phyloP scores from a whole-genome alignment of 805 yeast species.

The Diddensiella transvaalensis region DNA sequence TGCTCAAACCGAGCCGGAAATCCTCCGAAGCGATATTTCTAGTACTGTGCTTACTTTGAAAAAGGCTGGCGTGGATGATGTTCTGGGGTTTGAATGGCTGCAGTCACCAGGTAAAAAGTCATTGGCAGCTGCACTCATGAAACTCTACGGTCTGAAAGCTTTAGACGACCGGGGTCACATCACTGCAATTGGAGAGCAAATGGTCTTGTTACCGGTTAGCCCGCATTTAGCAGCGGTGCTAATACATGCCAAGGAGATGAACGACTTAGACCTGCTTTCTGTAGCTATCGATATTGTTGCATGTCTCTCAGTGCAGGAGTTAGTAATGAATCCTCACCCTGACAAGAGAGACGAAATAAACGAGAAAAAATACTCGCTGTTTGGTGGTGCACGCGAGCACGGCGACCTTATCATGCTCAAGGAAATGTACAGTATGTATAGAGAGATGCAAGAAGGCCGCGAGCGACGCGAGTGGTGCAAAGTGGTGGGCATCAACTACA shows the following conservation, averaged over 20 bases:
- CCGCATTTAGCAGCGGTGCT: slow-evolving; percentile 89
- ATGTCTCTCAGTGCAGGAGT: slow-evolving; percentile 88
- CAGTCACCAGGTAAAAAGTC: slow-evolving; percentile 84
- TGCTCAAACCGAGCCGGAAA: slow-evolving; percentile 88
- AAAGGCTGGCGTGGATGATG: slow-evolving; percentile 75
- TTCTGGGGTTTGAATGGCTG: slow-evolving; percentile 82
- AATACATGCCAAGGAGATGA: slow-evolving; percentile 52
- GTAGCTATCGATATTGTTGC: slow-evolving; percentile 86
- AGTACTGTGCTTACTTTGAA: slow-evolving; percentile 83
- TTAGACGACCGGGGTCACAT: slow-evolving; percentile 71
- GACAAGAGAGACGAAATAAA: slow-evolving; percentile 83
- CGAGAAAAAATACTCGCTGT: slow-evolving; percentile 63
- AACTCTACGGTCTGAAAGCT: slow-evolving; percentile 76
- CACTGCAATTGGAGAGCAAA: slow-evolving; percentile 74
- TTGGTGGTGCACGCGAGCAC: slow-evolving; percentile 64
- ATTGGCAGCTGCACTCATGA: slow-evolving; percentile 68
- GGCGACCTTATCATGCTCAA: slow-evolving; percentile 85
- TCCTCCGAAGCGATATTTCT: slow-evolving; percentile 78
- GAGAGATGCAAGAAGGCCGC: slow-evolving; percentile 38
- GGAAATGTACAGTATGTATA: slow-evolving; percentile 63
- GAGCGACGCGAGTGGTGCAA: slow-evolving; percentile 82
- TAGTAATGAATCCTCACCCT: slow-evolving; percentile 72
- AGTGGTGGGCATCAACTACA: slow-evolving; percentile 66
- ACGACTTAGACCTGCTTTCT: slow-evolving; percentile 40
- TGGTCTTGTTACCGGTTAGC: slow-evolving; percentile 88